Evolutionary conservation across 495 filamentous ascomycete genomes (phyloP).

Genomic region (Parmelia sp.): DNA sequence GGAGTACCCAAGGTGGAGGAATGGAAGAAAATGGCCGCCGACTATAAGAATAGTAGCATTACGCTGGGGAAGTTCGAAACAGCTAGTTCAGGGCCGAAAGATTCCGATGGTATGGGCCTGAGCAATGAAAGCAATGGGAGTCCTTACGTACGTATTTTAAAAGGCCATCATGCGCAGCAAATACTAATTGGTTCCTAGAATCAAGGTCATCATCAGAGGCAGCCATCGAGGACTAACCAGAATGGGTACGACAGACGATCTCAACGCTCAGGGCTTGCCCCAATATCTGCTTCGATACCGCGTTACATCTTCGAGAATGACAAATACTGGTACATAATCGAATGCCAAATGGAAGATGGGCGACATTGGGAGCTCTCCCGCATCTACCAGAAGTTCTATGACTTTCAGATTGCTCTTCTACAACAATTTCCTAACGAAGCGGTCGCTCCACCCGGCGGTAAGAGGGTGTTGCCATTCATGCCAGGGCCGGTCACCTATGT

Average conservation of each 20-base stretch:
- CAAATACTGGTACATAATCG: conserved; percentile 98
- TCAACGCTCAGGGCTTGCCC: conserved; percentile 41
- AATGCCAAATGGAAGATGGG: conserved; percentile 85
- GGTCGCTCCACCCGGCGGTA: conserved; percentile 67
- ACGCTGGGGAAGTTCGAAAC: conserved; percentile 84
- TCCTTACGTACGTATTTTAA: conserved; percentile 38
- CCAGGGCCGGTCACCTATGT: conserved; percentile 96
- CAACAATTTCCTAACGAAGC: conserved; percentile 92
- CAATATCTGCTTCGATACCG: conserved; percentile 77
- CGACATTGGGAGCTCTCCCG: conserved; percentile 86
- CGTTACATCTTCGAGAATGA: conserved; percentile 95
- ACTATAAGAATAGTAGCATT: conserved; percentile 99
- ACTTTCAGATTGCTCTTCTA: conserved; percentile 92
- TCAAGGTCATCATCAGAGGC: conserved; percentile 40
- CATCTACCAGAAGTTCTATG: conserved; percentile 97
- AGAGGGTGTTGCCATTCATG: conserved; percentile 92
- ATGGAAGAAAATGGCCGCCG: conserved; percentile 99
- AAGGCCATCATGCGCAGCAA: conserved; percentile 14
- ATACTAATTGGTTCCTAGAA: conserved; percentile 9
- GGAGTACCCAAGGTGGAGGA: conserved; percentile 97
- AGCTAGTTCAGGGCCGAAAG: conserved; percentile 49
- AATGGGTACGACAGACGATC: conserved; percentile 30
- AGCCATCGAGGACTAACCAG: conserved; percentile 40
- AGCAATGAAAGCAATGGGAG: conserved; percentile 40
- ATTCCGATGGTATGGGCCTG: conserved; percentile 77